These are phyloP conservation scores for Nicotiana obtusifolia DNA, from an alignment of 257 asterid genomes.

Conservation along the genomic window DNA sequence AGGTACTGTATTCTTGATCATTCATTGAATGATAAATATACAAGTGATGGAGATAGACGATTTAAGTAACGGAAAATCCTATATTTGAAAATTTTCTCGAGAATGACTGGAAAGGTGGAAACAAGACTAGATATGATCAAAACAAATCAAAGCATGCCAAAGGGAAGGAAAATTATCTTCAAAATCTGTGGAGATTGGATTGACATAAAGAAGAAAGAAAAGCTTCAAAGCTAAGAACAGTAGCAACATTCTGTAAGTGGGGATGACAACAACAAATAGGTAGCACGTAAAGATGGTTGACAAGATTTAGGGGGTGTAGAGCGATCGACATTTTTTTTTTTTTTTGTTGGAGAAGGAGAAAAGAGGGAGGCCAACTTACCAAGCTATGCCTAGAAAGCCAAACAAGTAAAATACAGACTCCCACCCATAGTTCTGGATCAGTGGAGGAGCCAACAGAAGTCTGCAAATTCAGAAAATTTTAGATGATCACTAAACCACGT, in stretches of 20 bases:
- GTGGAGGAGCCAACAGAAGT: slow-evolving; percentile 91
- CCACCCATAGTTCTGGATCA: slow-evolving; percentile 83
- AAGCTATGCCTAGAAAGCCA: slow-evolving; percentile 75
- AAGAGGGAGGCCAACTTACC: slow-evolving; percentile 48
- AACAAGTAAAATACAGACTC: slow-evolving; percentile 84
- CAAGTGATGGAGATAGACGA: too few species aligned
- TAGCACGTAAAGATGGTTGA: not conserved
- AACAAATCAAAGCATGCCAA: not conserved
- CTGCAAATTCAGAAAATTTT: slow-evolving; percentile 40
- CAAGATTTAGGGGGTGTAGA: not conserved
- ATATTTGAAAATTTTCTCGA: too few species aligned
- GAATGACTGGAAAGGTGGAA: too few species aligned
- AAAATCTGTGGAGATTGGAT: not conserved
- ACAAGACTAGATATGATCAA: too few species aligned
- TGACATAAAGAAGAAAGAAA: not conserved
- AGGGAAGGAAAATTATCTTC: not conserved
- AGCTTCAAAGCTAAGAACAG: not conserved
- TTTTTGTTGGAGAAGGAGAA: not conserved
- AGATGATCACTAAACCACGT: slow-evolving; percentile 2
- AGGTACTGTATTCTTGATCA: too few species aligned
- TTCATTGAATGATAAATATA: too few species aligned
- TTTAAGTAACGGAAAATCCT: too few species aligned
- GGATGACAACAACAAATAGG: not conserved
- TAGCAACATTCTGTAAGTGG: not conserved
- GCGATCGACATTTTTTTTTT: not conserved